Conservation (phyloP, 495 filamentous ascomycete genomes). For the Cetradonia linearis region DNA sequence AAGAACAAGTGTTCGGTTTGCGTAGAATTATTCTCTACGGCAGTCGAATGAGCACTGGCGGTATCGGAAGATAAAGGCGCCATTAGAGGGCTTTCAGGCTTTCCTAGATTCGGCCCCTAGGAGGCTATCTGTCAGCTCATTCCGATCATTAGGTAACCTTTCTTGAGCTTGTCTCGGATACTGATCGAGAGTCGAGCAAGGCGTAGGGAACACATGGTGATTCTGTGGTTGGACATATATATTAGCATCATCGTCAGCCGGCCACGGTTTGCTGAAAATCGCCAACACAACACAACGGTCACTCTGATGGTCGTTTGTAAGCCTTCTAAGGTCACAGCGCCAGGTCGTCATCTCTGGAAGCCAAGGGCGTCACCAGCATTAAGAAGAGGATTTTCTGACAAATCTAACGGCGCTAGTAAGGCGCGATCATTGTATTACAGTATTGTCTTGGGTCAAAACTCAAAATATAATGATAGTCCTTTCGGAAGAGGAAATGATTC, state of each 20-base stretch:
- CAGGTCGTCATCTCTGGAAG: background rate
- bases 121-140: background rate
- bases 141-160: background rate
- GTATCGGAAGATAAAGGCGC: background rate
- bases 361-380: background rate
- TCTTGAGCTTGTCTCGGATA: background rate
- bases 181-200: background rate
- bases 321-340: background rate
- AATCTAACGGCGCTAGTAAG: background rate
- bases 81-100: background rate
- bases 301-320: background rate
- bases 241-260: background rate
- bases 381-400: background rate
- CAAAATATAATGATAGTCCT: background rate
- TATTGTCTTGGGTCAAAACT: background rate
- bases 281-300: background rate
- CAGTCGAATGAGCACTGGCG: background rate
- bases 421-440: background rate
- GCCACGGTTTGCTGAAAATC: background rate
- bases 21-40: background rate
- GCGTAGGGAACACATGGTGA: background rate
- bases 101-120: background rate
- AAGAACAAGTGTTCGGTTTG: background rate
- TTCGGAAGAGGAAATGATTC: background rate
- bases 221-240: background rate